A percentile compares a stretch with the other conserved stretches of the same genome.
Conservation (phyloP, 331 rosid species). For the Erythrophleum ivorense region DNA sequence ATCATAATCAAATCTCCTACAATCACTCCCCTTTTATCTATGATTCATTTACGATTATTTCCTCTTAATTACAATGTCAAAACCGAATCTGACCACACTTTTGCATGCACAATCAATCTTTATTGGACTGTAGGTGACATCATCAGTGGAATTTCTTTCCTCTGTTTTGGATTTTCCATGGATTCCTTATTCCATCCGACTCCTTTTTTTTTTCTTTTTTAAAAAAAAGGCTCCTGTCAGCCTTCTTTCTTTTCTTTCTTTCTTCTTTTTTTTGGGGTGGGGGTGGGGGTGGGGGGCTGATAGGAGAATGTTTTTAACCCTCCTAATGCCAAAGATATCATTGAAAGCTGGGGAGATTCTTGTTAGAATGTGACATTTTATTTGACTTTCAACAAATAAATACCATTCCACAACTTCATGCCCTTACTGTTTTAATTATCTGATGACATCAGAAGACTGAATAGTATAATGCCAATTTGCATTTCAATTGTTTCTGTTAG, state of each 20-base stretch:
- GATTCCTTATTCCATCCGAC: constrained; percentile 12
- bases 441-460: neutral
- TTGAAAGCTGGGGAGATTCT: neutral
- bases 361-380: constrained; percentile 8
- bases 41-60: no score
- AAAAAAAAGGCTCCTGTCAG: neutral
- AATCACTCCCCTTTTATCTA: no score
- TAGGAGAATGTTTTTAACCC: neutral
- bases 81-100: no score
- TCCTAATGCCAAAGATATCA: neutral
- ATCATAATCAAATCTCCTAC: no score
- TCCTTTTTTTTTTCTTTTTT: neutral
- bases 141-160: constrained; percentile 23
- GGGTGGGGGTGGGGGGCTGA: neutral
- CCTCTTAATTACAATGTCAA: no score
- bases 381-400: constrained; percentile 24
- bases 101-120: constrained; percentile 12
- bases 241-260: neutral
- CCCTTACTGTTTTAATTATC: neutral
- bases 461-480: constrained; percentile 4
- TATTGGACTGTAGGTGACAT: constrained; percentile 30
- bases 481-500: constrained; percentile 8
- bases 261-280: no score
- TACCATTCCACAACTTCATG: constrained; percentile 26
- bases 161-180: neutral